Conservation (phyloP, 2,329 filamentous ascomycete genomes). For the Pseudogymnoascus pannorum region DNA sequence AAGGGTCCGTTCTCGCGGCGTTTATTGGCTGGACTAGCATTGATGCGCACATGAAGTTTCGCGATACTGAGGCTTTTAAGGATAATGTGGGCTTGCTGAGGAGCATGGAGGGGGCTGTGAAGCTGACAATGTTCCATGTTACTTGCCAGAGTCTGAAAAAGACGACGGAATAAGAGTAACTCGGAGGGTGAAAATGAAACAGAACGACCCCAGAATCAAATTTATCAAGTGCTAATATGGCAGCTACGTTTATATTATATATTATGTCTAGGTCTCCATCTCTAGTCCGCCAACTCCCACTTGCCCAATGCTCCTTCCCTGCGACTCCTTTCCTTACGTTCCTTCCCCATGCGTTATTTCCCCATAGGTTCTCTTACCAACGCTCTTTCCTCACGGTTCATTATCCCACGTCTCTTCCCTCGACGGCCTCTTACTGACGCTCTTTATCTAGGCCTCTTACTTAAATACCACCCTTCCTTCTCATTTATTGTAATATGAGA, state of each 20-base stretch:
- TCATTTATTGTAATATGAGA: not conserved
- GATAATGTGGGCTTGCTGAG: constrained; percentile 23
- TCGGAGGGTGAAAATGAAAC: not conserved
- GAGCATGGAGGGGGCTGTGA: constrained; percentile 20
- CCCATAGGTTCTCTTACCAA: not conserved
- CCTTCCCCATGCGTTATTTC: not conserved
- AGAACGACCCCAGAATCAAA: not conserved
- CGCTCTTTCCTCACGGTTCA: not conserved
- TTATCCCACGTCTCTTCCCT: not conserved
- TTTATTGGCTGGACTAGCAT: constrained; percentile 35
- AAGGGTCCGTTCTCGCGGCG: constrained; percentile 21
- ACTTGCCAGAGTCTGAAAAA: constrained; percentile 8
- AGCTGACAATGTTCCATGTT: constrained; percentile 20
- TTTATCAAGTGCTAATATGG: not conserved
- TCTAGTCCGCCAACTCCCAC: no score
- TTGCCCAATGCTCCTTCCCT: not conserved
- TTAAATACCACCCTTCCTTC: not conserved
- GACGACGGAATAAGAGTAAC: not conserved
- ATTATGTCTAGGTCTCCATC: not conserved
- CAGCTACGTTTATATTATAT: not conserved
- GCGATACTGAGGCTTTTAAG: constrained; percentile 31
- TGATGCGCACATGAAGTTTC: constrained; percentile 32
- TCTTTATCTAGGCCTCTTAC: no score
- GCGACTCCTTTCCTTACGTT: not conserved
- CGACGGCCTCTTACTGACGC: not conserved